phyloP scores from a whole-genome alignment of 75 land plant genomes.

The Ceratopteris richardii region DNA sequence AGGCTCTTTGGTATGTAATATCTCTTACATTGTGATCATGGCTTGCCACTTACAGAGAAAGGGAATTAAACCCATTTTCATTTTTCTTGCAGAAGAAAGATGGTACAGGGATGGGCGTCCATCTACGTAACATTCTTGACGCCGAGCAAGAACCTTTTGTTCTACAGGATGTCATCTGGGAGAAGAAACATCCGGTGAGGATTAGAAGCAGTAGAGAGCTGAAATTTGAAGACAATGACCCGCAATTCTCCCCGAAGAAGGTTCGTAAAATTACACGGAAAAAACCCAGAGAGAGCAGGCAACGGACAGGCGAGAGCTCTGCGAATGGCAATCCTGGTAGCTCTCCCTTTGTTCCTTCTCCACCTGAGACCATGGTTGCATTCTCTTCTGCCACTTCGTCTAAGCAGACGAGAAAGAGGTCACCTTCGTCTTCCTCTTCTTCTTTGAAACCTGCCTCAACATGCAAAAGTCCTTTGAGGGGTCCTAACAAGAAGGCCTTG shows the following conservation, averaged over 20 bases:
- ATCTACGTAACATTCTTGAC: not conserved
- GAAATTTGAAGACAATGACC: not conserved
- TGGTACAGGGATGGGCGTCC: too few relatives aligned
- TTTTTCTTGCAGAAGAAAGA: too few relatives aligned
- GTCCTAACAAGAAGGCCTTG: slow-evolving; percentile 3
- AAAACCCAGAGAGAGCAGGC: not conserved
- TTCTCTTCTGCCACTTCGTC: not conserved
- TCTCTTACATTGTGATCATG: too few relatives aligned
- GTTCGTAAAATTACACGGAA: not conserved
- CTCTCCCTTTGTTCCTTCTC: not conserved
- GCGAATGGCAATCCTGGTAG: not conserved
- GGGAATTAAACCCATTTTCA: too few relatives aligned
- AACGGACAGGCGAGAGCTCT: not conserved
- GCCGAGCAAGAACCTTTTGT: slow-evolving; percentile 1
- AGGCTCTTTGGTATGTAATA: too few relatives aligned
- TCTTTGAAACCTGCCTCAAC: not conserved
- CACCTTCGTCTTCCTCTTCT: not conserved
- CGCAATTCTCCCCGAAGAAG: not conserved
- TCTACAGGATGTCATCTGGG: not conserved
- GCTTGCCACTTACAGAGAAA: too few relatives aligned
- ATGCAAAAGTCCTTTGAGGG: not conserved
- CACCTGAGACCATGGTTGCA: not conserved
- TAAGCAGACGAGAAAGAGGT: not conserved
- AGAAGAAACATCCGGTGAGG: slow-evolving; percentile 1
- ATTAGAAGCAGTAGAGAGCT: not conserved